phyloP scores from a whole-genome alignment of 352 stramenopile species.

The Phytophthora syringae region DNA sequence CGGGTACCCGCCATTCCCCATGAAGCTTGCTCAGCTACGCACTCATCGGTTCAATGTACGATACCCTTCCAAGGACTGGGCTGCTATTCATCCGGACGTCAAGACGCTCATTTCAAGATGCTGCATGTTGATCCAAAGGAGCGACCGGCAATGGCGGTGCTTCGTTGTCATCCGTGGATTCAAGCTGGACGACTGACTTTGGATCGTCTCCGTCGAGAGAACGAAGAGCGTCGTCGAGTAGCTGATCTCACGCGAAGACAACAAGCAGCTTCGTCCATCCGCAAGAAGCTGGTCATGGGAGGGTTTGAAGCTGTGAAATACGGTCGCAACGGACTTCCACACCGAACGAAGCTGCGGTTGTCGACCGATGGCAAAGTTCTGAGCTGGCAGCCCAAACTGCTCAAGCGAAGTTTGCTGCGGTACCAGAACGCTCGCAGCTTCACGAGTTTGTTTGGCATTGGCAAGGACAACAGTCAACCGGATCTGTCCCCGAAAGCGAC shows the following conservation, averaged over 20 bases:
- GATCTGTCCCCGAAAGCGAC: too few relatives aligned
- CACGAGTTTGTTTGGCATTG: slow-evolving; percentile 65
- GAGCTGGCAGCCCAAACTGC: slow-evolving; percentile 78
- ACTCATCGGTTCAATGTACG: slow-evolving; percentile 84
- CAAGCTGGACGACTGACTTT: slow-evolving; percentile 51
- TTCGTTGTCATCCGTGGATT: slow-evolving; percentile 76
- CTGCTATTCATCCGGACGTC: slow-evolving; percentile 57
- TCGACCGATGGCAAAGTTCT: slow-evolving; percentile 74
- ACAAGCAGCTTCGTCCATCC: slow-evolving; percentile 66
- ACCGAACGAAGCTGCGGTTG: slow-evolving; percentile 78
- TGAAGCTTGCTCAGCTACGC: slow-evolving; percentile 87
- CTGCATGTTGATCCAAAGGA: slow-evolving; percentile 74
- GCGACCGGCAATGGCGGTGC: slow-evolving; percentile 62
- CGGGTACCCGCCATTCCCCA: slow-evolving; percentile 88
- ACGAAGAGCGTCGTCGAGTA: slow-evolving; percentile 50
- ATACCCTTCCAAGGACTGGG: slow-evolving; percentile 86
- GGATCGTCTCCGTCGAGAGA: slow-evolving; percentile 48
- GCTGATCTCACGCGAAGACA: slow-evolving; percentile 69
- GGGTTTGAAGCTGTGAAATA: slow-evolving; percentile 86
- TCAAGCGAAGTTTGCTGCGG: slow-evolving; percentile 73
- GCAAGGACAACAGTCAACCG: slow-evolving; percentile 47
- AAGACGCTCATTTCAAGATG: slow-evolving; percentile 85
- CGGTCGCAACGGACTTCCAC: slow-evolving; percentile 73
- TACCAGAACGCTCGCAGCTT: slow-evolving; percentile 79
- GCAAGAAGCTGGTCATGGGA: slow-evolving; percentile 71